Evolutionary conservation across 345 rosid genomes (phyloP).

Genomic region (Arabidopsis suecica): DNA sequence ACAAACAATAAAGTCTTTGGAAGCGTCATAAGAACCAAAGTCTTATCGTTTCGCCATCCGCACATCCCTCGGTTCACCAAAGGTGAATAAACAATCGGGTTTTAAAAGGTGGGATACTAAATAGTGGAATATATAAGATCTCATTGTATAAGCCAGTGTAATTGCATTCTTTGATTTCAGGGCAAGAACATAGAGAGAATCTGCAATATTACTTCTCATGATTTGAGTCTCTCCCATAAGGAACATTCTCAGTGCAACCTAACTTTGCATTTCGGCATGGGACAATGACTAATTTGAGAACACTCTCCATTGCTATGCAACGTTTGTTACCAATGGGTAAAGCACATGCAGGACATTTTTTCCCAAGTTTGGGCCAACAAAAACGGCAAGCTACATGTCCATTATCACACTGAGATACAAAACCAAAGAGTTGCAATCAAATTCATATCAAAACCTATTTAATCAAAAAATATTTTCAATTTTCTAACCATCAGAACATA

Average conservation of each 20-base stretch:
- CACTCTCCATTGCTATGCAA: slow-evolving; percentile 53
- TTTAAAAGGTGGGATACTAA: slow-evolving; percentile 37
- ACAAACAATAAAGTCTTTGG: not conserved
- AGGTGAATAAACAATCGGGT: not conserved
- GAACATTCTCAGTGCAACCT: slow-evolving; percentile 46
- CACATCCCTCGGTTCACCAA: not conserved
- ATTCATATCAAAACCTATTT: not conserved
- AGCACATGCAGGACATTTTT: slow-evolving; percentile 44
- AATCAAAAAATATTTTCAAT: not conserved
- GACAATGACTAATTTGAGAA: slow-evolving; percentile 44
- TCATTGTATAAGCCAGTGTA: not conserved
- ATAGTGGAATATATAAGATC: not conserved
- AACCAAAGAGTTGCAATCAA: not conserved
- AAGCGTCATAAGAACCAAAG: not conserved
- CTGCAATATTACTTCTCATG: slow-evolving; percentile 51
- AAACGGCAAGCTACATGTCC: slow-evolving; percentile 55
- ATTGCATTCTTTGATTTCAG: slow-evolving; percentile 28
- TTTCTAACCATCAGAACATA: too few relatives aligned
- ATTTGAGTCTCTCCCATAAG: slow-evolving; percentile 40
- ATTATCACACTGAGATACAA: slow-evolving; percentile 52
- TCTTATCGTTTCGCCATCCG: not conserved
- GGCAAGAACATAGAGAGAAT: slow-evolving; percentile 56
- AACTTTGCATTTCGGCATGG: slow-evolving; percentile 48
- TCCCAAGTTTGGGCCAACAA: slow-evolving; percentile 49
- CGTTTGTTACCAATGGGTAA: slow-evolving; percentile 52